Base-by-base conservation (phyloP, 2,329 filamentous ascomycete genomes). In the Tolypocladium ophioglossoides region DNA sequence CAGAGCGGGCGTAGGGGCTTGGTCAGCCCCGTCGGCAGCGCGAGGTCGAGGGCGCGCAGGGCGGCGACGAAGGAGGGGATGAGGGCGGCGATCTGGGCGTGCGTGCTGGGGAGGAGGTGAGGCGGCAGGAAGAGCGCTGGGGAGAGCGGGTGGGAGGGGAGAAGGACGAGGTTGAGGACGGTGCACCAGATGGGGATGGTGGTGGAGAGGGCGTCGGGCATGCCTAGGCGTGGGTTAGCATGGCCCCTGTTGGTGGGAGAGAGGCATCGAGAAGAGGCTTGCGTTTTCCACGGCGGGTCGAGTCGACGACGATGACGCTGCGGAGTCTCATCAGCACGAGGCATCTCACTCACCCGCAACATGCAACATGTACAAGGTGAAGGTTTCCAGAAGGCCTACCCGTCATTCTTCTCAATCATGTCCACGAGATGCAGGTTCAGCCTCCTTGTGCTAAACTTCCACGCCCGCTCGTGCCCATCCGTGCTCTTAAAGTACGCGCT, bases 401-500 rank as follows among this genome's bases (percentile, higher is more conserved):
- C 91, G 62, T 87, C 83, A 69, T 82, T 66, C 54, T 73, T 64
- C 57, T 79, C 83, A 53, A 92, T 78, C 41, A 91, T 64, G 37
- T 84, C 78, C 51, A 96, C 68, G 18, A 97, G 67, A 59, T 95
- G 88, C 62, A 96, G 66, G 66, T 99, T 99, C 64, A 97, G 71
- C 59, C 94, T 78, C 58, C 94, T 76, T 24, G 86, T 80, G 70
- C 89, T 96, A 66, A 97, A 96, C 57, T 85, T 82, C 94, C 94
- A 99, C 64, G 95, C 85, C 10, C 89, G 85, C 52, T 85, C 84
- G 68, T 99, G 94, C 1, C 94, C 94, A 72, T 99, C 94, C 2
- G 94, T 99, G 71, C 89, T 95, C 77, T 99, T 99, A 73, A 97
- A 99, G 71, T 97, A 99, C 35, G 87, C 89, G 59, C 87, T 91